Conservation (phyloP, 2,329 filamentous ascomycete genomes). For the Sporothrix mexicana region DNA sequence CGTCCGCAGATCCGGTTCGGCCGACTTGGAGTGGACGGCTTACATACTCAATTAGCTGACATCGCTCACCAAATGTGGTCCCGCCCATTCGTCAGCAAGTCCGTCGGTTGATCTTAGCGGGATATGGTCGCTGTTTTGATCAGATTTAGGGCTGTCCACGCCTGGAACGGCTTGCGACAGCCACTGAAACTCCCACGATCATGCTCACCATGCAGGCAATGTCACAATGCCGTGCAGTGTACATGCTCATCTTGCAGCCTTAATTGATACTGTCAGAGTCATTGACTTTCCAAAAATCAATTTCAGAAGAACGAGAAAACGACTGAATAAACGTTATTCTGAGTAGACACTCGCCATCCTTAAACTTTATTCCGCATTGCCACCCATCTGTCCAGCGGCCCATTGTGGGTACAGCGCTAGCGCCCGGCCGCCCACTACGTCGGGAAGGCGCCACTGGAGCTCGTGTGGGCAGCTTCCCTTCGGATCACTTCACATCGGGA, state of each 20-base stretch:
- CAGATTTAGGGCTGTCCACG: not conserved
- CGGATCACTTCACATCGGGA: not conserved
- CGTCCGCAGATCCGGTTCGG: conserved; percentile 5
- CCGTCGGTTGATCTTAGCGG: not conserved
- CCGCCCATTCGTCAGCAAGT: conserved; percentile 4
- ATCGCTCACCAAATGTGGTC: not conserved
- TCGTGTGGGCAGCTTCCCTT: not conserved
- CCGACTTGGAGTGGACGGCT: not conserved
- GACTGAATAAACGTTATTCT: too few species aligned
- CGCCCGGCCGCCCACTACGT: not conserved
- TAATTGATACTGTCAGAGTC: not conserved
- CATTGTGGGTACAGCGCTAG: conserved; percentile 14
- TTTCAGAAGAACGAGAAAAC: not conserved
- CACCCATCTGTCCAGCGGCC: not conserved
- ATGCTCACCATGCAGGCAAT: not conserved
- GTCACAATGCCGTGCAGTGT: not conserved
- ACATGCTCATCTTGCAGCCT: not conserved
- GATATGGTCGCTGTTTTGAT: not conserved
- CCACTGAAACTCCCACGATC: not conserved
- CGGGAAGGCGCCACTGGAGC: not conserved
- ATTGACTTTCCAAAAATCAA: not conserved
- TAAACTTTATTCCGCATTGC: conserved; percentile 18
- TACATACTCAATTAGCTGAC: not conserved
- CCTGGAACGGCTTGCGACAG: not conserved
- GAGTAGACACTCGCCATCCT: not conserved